A percentile compares a stretch with the other conserved stretches of the same genome.
These are phyloP conservation scores for Nemania abortiva DNA, from an alignment of 2,329 filamentous ascomycete genomes.

Conservation along the genomic window DNA sequence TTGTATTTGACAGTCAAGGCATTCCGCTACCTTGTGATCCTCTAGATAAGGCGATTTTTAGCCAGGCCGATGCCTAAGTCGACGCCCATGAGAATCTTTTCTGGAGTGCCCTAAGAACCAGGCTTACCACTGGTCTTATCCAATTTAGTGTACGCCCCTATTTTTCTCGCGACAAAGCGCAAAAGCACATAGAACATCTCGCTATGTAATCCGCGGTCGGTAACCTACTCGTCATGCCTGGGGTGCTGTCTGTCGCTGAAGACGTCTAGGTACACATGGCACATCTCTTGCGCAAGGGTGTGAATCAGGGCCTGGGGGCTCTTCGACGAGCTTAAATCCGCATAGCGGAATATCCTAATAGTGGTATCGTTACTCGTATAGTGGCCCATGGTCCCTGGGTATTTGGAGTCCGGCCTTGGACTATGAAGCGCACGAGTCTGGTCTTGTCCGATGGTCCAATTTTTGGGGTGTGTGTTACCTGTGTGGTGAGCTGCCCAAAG, in stretches of 20 bases:
- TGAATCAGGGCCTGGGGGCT: slow-evolving; percentile 5
- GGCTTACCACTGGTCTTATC: not conserved
- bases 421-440: not conserved
- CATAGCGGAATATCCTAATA: not conserved
- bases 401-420: not conserved
- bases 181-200: slow-evolving; percentile 29
- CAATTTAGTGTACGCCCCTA: not conserved
- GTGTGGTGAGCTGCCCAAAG: slow-evolving; percentile 8
- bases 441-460: too few species aligned
- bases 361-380: too few species aligned
- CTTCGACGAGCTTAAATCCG: not conserved
- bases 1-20: too few species aligned
- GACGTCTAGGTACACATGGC: slow-evolving; percentile 20
- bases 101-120: slow-evolving; percentile 14
- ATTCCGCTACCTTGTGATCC: too few species aligned
- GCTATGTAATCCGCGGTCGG: not conserved
- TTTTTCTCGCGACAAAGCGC: not conserved
- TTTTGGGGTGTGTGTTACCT: too few species aligned
- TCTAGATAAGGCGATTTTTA: too few species aligned
- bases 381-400: too few species aligned
- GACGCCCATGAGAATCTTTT: slow-evolving; percentile 8
- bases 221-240: not conserved
- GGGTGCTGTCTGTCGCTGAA: slow-evolving; percentile 16
- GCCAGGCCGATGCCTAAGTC: too few species aligned
- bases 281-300: slow-evolving; percentile 24